Evolutionary conservation across 2,329 filamentous ascomycete species (phyloP), one percentile per base, ranked within the genome.

Genomic region (Samsoniella hepiali): DNA sequence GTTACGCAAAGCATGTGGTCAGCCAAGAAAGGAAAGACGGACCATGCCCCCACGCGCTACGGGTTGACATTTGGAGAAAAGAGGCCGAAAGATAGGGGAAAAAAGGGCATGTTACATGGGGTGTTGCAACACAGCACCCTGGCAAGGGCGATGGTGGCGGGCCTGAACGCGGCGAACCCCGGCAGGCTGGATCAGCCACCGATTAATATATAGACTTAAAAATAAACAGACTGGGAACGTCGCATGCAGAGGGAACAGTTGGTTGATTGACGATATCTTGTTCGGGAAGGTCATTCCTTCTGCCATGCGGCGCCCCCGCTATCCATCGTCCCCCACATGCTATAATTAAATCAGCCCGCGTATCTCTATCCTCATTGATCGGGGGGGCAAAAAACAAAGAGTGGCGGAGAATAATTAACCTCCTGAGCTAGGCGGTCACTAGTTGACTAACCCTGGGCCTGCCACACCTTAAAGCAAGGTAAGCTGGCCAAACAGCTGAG

Each of bases 51-150:
- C 22, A 32, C 22, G 44, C 56, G 44, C 56, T 40, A 15, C 32
- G 13, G 34, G 32, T 17, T 38, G 32, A 27, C 8, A 15, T n/a
- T 10, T 47, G 13, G 17, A 27, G 29, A n/a, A 45, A 17, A 47
- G n/a, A 3, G 11, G 44, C 47, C 3, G 42, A 58, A 22, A 40
- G 27, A 58, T 34, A 40, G 27, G 31, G 22, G 1, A 45, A 34
- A n/a, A 38, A 15, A 31, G 8, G 56, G 56, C 44, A 58, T 49
- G 56, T 58, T 58, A 58, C 56, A 58, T 58, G 56, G 44, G 10
- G 34, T 27, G 15, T 27, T 15, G 22, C 22, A 22, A 22, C 22
- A 22, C 22, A 22, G 22, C 53, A 44, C 50, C 29, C 49, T 49
- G 22, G 22, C 5, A 15, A 22, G n/a, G n/a, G 55, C 47, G 55